Conservation (phyloP, 2,329 filamentous ascomycete species). For the Xylariales sp. region DNA sequence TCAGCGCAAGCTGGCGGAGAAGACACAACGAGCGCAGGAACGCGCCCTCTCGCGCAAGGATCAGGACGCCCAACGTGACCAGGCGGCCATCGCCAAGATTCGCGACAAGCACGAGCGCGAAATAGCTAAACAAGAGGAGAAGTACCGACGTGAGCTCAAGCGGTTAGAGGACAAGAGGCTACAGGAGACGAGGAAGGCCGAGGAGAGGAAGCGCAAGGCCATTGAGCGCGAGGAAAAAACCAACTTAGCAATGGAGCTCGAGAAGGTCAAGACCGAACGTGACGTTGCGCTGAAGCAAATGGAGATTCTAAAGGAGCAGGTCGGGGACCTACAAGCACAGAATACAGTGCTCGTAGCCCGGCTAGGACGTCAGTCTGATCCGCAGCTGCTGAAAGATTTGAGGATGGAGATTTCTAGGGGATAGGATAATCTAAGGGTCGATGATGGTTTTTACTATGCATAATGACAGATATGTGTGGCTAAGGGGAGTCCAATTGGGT, state of each 20-base stretch:
- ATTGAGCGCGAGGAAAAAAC: slow-evolving; percentile 49
- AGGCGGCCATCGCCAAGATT: slow-evolving; percentile 47
- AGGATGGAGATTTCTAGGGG: slow-evolving; percentile 1
- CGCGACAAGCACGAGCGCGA: slow-evolving; percentile 61
- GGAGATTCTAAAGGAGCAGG: slow-evolving; percentile 48
- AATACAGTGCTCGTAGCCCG: slow-evolving; percentile 55
- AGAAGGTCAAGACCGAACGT: slow-evolving; percentile 44
- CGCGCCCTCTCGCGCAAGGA: slow-evolving; percentile 28
- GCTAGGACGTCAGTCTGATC: slow-evolving; percentile 39
- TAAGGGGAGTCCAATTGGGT: no score
- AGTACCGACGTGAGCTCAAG: slow-evolving; percentile 58
- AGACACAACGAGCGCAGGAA: slow-evolving; percentile 20
- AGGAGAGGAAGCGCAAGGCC: slow-evolving; percentile 45
- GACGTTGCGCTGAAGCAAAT: slow-evolving; percentile 49
- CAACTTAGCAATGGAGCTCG: slow-evolving; percentile 47
- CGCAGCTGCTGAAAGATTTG: slow-evolving; percentile 4
- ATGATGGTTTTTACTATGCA: no score
- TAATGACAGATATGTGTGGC: no score
- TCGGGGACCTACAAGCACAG: slow-evolving; percentile 55
- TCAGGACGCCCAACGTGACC: slow-evolving; percentile 37
- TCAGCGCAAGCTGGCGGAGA: slow-evolving; percentile 39
- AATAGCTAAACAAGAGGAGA: slow-evolving; percentile 61
- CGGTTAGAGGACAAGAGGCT: slow-evolving; percentile 62
- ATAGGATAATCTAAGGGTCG: no score
- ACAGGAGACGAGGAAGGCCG: slow-evolving; percentile 58